Evolutionary conservation across 495 filamentous ascomycete species (phyloP).

Genomic region (Hypoxylon rickii): DNA sequence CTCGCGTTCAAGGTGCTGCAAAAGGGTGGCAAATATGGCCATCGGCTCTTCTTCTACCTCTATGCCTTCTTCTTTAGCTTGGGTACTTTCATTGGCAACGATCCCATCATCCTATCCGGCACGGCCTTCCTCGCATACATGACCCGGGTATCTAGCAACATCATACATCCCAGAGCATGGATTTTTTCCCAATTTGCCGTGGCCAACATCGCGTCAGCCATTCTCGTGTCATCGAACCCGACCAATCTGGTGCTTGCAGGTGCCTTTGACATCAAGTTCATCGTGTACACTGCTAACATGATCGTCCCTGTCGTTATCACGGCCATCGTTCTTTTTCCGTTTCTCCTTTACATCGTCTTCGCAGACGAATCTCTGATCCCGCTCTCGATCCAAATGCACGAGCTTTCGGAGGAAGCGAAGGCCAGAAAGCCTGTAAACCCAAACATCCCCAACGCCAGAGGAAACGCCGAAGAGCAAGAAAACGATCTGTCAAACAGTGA

Average conservation of each 20-base stretch:
- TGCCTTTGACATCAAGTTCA: conserved; percentile 68
- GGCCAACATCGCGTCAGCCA: conserved; percentile 69
- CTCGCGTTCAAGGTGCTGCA: conserved; percentile 71
- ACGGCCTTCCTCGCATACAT: conserved; percentile 74
- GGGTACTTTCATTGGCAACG: conserved; percentile 69
- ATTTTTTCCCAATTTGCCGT: conserved; percentile 70
- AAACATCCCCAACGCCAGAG: conserved; percentile 65
- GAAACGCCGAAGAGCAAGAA: conserved; percentile 59
- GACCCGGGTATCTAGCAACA: conserved; percentile 71
- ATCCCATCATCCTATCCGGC: conserved; percentile 70
- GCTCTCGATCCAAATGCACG: conserved; percentile 64
- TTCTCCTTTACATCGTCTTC: conserved; percentile 67
- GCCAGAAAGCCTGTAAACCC: conserved; percentile 64
- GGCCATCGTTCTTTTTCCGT: conserved; percentile 65
- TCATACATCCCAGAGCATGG: conserved; percentile 67
- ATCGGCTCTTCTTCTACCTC: conserved; percentile 68
- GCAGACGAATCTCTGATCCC: conserved; percentile 65
- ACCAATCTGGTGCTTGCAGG: conserved; percentile 74
- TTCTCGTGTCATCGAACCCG: conserved; percentile 72
- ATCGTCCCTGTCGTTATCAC: conserved; percentile 68
- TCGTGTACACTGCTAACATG: conserved; percentile 70
- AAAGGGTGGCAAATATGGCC: conserved; percentile 62
- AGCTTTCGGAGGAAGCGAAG: conserved; percentile 60
- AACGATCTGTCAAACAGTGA: conserved; percentile 49
- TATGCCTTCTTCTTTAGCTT: conserved; percentile 70